Evolutionary conservation across 352 stramenopile species (phyloP).

Genomic region (Globisporangium parvum): DNA sequence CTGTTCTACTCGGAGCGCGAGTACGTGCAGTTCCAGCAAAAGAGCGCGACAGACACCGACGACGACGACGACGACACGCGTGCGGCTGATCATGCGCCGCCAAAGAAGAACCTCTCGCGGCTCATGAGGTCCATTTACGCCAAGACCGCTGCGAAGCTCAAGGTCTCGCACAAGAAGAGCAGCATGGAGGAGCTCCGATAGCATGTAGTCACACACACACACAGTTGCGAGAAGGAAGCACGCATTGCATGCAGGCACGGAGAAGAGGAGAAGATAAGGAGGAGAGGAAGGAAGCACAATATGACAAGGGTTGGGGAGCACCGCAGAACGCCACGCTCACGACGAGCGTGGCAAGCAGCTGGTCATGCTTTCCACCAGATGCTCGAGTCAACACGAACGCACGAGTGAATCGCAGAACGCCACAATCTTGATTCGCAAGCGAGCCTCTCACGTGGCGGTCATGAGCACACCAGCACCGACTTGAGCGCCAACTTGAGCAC

Average conservation of each 20-base stretch:
- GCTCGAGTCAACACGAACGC: no score
- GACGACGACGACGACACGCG: background rate
- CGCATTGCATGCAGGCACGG: background rate
- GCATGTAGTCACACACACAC: background rate
- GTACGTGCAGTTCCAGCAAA: slow-evolving; percentile 52
- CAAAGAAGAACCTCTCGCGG: slow-evolving; percentile 34
- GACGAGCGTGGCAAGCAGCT: no score
- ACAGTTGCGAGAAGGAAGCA: background rate
- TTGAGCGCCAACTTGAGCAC: no score
- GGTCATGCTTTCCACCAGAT: no score
- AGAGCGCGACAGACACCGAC: slow-evolving; percentile 3
- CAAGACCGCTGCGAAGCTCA: slow-evolving; percentile 50
- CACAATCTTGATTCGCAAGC: no score
- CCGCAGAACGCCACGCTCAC: no score
- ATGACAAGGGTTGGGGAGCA: no score
- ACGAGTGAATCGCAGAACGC: no score
- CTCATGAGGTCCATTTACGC: slow-evolving; percentile 48
- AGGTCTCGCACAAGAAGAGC: slow-evolving; percentile 33
- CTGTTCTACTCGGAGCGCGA: slow-evolving; percentile 52
- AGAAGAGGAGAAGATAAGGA: background rate
- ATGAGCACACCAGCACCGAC: no score
- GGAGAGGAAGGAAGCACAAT: no score
- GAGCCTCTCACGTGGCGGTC: no score
- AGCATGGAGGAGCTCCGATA: slow-evolving; percentile 20
- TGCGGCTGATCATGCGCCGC: slow-evolving; percentile 1